Conservation (phyloP, 257 asterid species). For the Nicotiana obtusifolia region DNA sequence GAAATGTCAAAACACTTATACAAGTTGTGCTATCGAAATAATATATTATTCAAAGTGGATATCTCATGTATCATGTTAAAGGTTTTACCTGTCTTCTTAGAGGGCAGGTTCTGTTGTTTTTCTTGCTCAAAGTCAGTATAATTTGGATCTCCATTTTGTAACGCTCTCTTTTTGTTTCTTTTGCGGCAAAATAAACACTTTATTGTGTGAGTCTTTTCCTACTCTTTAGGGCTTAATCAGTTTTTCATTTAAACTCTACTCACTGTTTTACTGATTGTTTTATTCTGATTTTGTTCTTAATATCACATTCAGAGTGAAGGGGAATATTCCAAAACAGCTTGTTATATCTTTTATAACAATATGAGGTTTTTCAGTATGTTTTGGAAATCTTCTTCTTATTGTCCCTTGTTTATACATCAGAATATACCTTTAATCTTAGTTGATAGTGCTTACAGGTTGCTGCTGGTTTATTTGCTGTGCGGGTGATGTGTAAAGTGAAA, state of each 20-base stretch:
- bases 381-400: background rate
- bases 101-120: background rate
- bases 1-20: background rate
- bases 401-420: background rate
- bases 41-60: background rate
- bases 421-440: background rate
- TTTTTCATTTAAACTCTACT: background rate
- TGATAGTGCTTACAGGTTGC: slow-evolving; percentile 49
- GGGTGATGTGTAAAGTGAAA: slow-evolving; percentile 59
- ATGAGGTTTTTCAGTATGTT: background rate
- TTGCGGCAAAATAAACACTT: background rate
- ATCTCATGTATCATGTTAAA: background rate
- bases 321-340: background rate
- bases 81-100: background rate
- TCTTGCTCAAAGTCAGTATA: background rate
- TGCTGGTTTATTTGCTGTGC: slow-evolving; percentile 59
- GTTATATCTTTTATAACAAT: background rate
- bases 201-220: background rate
- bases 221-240: background rate
- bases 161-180: background rate
- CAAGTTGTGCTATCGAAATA: background rate
- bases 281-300: background rate
- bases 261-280: background rate
- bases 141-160: background rate
- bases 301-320: background rate